Evolutionary conservation across 306 rosid species (phyloP), one percentile per base, ranked within the genome.

Genomic region (Glycine tomentella): DNA sequence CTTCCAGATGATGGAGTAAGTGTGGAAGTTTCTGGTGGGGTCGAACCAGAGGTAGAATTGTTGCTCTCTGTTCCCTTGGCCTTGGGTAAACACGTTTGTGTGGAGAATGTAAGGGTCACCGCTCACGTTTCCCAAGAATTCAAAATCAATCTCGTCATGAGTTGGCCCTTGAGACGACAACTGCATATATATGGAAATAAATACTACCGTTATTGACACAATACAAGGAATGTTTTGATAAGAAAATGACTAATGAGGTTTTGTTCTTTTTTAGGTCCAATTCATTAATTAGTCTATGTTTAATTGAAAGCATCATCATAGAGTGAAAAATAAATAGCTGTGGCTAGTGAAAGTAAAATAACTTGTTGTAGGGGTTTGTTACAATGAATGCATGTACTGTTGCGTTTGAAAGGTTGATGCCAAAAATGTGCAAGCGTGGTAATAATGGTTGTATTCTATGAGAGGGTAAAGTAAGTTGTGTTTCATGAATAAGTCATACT

Each of bases 61-160:
- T 65, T 92, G 98, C 38, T 94, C 98, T 73, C 95, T 84, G 83
- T 90, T 87, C 13, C 98, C 98, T 70, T 84, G 73, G 82, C 98
- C 98, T 71, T 92, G 92, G 49, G 92, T 85, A 77, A 89, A 94
- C 73, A 94, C 90, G 75, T 92, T 92, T 61, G 95, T 92, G 69
- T 92, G 97, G 33, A 92, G 75, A 61, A 89, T 88, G 69, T 89
- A 94, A 0, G 98, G 98, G n/a, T 94, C 92, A 13, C 98, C 95
- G 3, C 87, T 92, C n/a, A 94, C 66, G 63, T 94, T 94, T 53
- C 98, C 98, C 88, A 94, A 87, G 75, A 94, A 94, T 73, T 94
- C 98, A 42, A 92, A 94, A 87, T 94, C 97, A 67, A 94, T 94
- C 61, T 94, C 98, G 25, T 94, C 98, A n/a, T 94, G 96, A 6